Base-by-base conservation (phyloP, 2,329 filamentous ascomycete species). In the Leptographium wingfieldii region DNA sequence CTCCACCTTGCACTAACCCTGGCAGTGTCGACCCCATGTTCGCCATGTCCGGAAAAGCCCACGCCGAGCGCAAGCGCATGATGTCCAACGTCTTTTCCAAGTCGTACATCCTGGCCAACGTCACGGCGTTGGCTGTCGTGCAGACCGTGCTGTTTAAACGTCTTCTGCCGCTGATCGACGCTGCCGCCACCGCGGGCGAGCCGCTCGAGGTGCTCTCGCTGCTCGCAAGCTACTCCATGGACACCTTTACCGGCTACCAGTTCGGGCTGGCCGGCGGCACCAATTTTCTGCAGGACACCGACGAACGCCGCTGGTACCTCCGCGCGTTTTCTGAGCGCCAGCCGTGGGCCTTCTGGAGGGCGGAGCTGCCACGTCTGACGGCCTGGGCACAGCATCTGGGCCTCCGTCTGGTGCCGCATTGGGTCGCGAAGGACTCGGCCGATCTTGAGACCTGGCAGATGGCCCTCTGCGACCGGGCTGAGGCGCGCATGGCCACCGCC, bases 391-490 rank as follows among this genome's bases (percentile, higher is more conserved):
- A 57, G 7, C 10, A 22, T n/a, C 27, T 57, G 16, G 56, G 56
- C 56, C 5, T 57, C 27, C 56, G 56, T 5, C 56, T 57, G 27
- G 46, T 57, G 43, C 56, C 56, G 27, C 16, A 12, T 7, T 57
- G 56, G 56, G 56, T 22, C 27, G 56, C 22, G 11, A 5, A 57
- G 56, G 29, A 29, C 43, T 35, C 56, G 9, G 35, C 48, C 56
- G 56, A 57, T n/a, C 56, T 57, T 46, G 56, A 57, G 56, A 29
- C 49, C 43, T 57, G 56, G 56, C 56, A 57, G 56, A 22, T 57
- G 46, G 29, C 27, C 11, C 43, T 57, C 14, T 57, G 56, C 56
- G 56, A 57, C 46, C 43, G 56, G 4, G 46, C 56, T 3, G 56
- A 38, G 46, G 3, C 38, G 35, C 19, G n/a, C 14, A 19, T 49